Conservation (phyloP, 805 yeast species). For the Schizosaccharomyces lindneri region DNA sequence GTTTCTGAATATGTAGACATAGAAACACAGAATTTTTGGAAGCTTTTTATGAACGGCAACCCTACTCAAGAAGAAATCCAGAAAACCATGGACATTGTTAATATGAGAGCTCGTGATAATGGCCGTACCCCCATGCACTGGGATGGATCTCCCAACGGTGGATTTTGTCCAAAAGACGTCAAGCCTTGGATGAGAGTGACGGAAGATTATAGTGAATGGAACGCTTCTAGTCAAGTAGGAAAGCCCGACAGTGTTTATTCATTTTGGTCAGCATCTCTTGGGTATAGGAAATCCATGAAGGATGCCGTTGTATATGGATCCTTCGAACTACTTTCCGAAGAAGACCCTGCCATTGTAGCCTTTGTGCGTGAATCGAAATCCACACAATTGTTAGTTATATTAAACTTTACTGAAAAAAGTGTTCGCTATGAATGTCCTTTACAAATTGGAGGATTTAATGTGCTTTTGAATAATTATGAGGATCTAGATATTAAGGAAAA, state of each 20-base stretch:
- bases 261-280: constrained; percentile 23
- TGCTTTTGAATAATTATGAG: not conserved
- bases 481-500: not conserved
- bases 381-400: not conserved
- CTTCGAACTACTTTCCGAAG: constrained; percentile 23
- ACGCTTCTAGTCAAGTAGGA: constrained; percentile 22
- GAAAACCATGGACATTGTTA: not conserved
- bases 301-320: constrained; percentile 23
- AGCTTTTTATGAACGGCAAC: constrained; percentile 9
- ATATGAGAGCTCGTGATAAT: constrained; percentile 22
- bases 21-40: constrained; percentile 21
- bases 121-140: constrained; percentile 35
- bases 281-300: constrained; percentile 20
- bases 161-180: constrained; percentile 19
- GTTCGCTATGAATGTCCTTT: not conserved
- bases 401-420: not conserved
- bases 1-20: constrained; percentile 28
- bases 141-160: constrained; percentile 21
- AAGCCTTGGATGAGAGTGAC: constrained; percentile 30
- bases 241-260: constrained; percentile 23
- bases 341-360: constrained; percentile 20
- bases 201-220: constrained; percentile 22
- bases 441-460: not conserved
- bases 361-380: constrained; percentile 15
- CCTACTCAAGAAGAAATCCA: constrained; percentile 8